phyloP scores from a whole-genome alignment of 2,329 filamentous ascomycete genomes.

The Malbranchea cinnamomea region DNA sequence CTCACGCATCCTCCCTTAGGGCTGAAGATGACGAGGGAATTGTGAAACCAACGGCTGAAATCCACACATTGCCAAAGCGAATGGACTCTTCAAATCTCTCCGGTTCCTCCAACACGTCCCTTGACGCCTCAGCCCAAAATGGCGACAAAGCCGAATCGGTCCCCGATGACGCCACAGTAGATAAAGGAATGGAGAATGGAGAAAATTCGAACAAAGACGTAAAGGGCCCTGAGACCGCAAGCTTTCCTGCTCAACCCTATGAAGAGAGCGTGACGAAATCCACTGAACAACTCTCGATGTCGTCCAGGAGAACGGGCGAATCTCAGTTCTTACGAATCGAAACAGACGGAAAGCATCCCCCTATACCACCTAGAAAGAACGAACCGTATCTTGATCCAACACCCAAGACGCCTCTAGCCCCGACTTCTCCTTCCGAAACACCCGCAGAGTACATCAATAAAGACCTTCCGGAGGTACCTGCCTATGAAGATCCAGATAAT shows the following conservation, averaged over 20 bases:
- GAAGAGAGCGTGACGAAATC: not conserved
- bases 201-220: no score
- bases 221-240: no score
- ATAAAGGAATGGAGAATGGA: no score
- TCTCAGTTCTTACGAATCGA: slow-evolving; percentile 4
- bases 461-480: slow-evolving; percentile 23
- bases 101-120: no score
- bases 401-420: slow-evolving; percentile 29
- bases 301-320: slow-evolving; percentile 2
- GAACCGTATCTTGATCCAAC: slow-evolving; percentile 37
- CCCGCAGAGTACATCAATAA: slow-evolving; percentile 22
- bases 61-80: no score
- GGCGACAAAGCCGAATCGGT: no score
- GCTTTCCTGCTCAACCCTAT: slow-evolving; percentile 1
- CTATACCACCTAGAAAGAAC: slow-evolving; percentile 37
- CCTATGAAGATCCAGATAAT: slow-evolving; percentile 9
- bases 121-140: no score
- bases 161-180: no score
- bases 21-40: not conserved
- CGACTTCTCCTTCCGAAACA: slow-evolving; percentile 26
- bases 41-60: no score
- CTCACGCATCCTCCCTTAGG: not conserved
- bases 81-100: no score
- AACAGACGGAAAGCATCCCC: slow-evolving; percentile 19
- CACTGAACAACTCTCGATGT: slow-evolving; percentile 6